Evolutionary conservation across 352 stramenopile species (phyloP), one percentile per base, ranked within the genome.

Genomic region (Elongisporangium senticosum): DNA sequence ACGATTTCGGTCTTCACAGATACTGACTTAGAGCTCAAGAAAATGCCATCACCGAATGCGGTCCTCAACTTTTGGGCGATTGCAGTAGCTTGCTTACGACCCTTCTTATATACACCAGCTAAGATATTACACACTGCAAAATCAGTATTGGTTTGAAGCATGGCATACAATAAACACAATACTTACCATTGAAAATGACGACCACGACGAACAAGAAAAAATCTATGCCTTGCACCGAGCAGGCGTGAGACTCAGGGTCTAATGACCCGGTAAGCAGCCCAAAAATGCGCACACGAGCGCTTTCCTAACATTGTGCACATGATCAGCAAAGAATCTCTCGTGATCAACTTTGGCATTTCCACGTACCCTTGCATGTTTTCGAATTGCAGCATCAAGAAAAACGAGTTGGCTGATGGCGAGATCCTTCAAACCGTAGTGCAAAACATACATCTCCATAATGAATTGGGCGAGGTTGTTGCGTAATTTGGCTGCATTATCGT

Each of bases 391-490:
- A 37, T 92, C 83, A 33, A 92, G 72, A 63, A 88, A 90, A 49
- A 92, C 76, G 33, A 92, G 68, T 51, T 92, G 79, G 40, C 83
- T 89, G 65, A 90, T 86, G 15, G 83, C 83, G 21, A 92, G 71
- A 50, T 89, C 83, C 53, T 89, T 89, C 28, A 92, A 72, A 0
- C 79, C 83, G 56, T 92, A 89, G 61, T 92, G 82, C 10, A 92
- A 69, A 24, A 87, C 80, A 55, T 89, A 92, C 74, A 92, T 85
- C 58, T 92, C 83, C 71, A 88, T 86, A 43, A 92, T 90, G 55
- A 89, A 89, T 59, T 89, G 76, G n/a, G 78, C 79, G 13, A 92
- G 37, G 21, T 86, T 85, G 10, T 65, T 58, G 11, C 83, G 76
- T 2, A 62, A 51, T 49, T 88, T 88, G 19, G 79, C 74, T 1